Percentiles rank a stretch among this genome's conserved stretches.
These are phyloP conservation scores for Neurospora sp. DNA, from an alignment of 495 filamentous ascomycete genomes.

Conservation along the genomic window DNA sequence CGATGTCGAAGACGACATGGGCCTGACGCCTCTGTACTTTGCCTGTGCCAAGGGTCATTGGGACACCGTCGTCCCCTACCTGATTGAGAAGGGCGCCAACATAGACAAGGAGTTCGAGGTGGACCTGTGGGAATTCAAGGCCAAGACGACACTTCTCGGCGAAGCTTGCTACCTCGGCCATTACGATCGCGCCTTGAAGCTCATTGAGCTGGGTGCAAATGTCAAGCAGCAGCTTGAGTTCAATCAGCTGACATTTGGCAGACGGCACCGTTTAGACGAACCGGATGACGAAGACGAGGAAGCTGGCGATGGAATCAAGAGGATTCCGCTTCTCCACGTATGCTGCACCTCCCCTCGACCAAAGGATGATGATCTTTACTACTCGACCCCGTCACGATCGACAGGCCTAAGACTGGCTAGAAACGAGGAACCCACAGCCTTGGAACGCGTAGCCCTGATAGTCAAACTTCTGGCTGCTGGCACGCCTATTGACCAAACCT, in stretches of 20 bases:
- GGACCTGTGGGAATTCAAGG: not conserved
- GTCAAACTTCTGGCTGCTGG: not conserved
- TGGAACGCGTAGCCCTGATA: not conserved
- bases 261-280: not conserved
- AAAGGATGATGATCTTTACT: not conserved
- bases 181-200: conserved; percentile 1
- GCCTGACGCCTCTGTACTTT: conserved; percentile 4
- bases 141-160: conserved; percentile 1
- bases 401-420: not conserved
- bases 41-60: conserved; percentile 1
- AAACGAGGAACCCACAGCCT: not conserved
- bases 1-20: conserved; percentile 1
- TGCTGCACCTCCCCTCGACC: not conserved
- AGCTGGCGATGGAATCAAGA: not conserved
- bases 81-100: conserved; percentile 1
- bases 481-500: not conserved
- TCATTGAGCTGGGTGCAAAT: conserved; percentile 8
- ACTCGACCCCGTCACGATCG: not conserved
- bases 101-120: not conserved
- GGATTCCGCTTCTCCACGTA: not conserved
- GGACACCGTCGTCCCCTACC: not conserved
- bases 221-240: not conserved
- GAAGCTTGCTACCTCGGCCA: conserved; percentile 7
- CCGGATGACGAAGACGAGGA: not conserved
- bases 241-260: not conserved